Evolutionary conservation across 208 protist species (phyloP), one percentile per base, ranked within the genome.

Genomic region (Porcisia deanei): DNA sequence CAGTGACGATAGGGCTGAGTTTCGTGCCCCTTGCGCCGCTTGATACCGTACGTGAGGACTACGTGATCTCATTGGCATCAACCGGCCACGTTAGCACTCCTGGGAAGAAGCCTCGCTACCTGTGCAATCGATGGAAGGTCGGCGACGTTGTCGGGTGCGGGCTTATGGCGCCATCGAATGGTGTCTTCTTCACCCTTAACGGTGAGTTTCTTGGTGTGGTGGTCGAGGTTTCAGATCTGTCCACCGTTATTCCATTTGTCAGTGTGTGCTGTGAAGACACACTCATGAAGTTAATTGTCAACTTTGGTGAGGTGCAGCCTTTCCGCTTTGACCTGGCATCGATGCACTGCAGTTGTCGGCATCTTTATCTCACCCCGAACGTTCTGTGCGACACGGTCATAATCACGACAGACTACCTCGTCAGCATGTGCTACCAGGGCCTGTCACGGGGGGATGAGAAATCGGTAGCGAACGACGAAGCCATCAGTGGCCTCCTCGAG

Each of bases 101-200:
- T 2, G 83, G 82, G 30, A 75, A 81, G 57, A 53, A 73, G 30
- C 66, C 70, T 58, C 75, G 49, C 75, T 74, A 71, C 52, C 91
- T 96, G 75, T 88, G 84, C 49, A 73, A 37, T 12, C 67, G 49
- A 16, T 97, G 91, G 92, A 79, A 66, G 57, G 88, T 90, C 10
- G 89, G 88, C 34, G 94, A 97, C 84, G 87, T 95, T 8, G 87
- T 97, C 61, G 94, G 94, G 7, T 97, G 94, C 68, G 94, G 94
- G 41, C 70, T 97, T 22, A 86, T 95, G 66, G 83, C 85, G 1
- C 89, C 88, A 59, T 85, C 85, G 65, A 91, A 92, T 74, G 85
- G 85, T 53, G 89, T 97, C 41, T 97, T 97, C 75, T 97, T 96
- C 79, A 97, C 94, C 10, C 83, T 84, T 47, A 96, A 96, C 81